Evolutionary conservation across 192 early-diverging fungal genomes (phyloP), one percentile per base, ranked within the genome.

Genomic region (Geranomyces variabilis): DNA sequence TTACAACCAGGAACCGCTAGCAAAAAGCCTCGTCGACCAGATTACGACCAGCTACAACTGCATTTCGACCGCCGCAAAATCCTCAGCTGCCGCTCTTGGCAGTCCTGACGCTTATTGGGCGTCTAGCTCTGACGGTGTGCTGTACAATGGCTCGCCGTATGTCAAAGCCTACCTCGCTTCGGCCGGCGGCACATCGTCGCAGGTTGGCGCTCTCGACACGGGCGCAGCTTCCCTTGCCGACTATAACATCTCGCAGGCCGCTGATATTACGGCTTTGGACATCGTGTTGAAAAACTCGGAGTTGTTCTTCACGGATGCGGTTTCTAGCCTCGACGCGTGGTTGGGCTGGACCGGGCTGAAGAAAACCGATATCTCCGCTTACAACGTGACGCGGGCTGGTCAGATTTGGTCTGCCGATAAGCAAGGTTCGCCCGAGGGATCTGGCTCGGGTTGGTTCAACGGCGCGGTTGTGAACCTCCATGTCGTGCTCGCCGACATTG

Each of bases 31-130:
- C 12, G 55, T 53, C 2, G 4, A 28, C 1, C 31, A 36, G 3
- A 70, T 70, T 28, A 53, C 56, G 28, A 44, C 29, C 21, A n/a
- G 60, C n/a, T 70, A 70, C 33, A 47, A 59, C 24, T 70, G 69
- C 44, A 29, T 70, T n/a, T 58, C 57, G 22, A 31, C n/a, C 45
- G 68, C 58, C 49, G 68, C 68, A 22, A 36, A 29, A 8, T 44
- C 33, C 15, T 19, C 68, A 15, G 66, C 48, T 4, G 26, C 55
- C 3, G 28, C 49, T 1, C n/a, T 47, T 10, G 58, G 58, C 0
- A 45, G 14, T 21, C 68, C 68, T 2, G 31, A 33, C 21, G 68
- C 49, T n/a, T 26, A 31, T 21, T 70, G 53, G 56, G 34, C 53
- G 6, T 34, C 33, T 36, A 7, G 2, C 4, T 60, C 7, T 60